Evolutionary conservation across 371 early-diverging fungal species (phyloP), one percentile per base, ranked within the genome.

Genomic region (Mortierella polycephala): DNA sequence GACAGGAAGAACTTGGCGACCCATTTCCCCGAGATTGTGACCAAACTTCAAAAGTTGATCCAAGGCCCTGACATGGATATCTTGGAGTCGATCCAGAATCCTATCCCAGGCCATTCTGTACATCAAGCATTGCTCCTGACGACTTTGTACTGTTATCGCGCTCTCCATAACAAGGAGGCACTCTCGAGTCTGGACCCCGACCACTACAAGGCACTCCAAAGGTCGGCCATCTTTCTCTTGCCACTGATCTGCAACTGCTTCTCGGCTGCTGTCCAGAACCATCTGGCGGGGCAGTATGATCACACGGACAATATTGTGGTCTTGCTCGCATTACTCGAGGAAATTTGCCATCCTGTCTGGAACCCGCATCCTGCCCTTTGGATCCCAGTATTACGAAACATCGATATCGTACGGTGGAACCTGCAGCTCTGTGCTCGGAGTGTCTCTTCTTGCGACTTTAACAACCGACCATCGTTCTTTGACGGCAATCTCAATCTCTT

Each of bases 21-120:
- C 8, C 51, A 69, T 49, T 79, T 79, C 57, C 80, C 80, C 40
- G 60, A 73, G 63, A 62, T 79, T 52, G 86, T 83, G 14, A 62
- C 70, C 71, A 86, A 85, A 63, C 85, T 88, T 46, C 83, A 82
- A 18, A 83, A 56, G 62, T 83, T 86, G 82, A 83, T 65, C 80
- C 86, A 67, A 77, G 85, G 46, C 71, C 39, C 62, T 75, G 87
- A 49, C 76, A 75, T 47, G 75, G 65, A 69, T 82, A 82, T 67
- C 77, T 81, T 61, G 81, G 74, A 56, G 41, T 52, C 50, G 44
- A 64, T 60, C 57, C 81, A 63, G 67, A 62, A 51, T 39, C 69
- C 73, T 8, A 60, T 44, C 2, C 60, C 69, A 13, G 73, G 62
- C 0, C 62, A 62, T 11, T 41, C 66, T 5, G 58, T 63, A 7